Base-by-base conservation (phyloP, 2,329 filamentous ascomycete species). In the Colletotrichum gigasporum region DNA sequence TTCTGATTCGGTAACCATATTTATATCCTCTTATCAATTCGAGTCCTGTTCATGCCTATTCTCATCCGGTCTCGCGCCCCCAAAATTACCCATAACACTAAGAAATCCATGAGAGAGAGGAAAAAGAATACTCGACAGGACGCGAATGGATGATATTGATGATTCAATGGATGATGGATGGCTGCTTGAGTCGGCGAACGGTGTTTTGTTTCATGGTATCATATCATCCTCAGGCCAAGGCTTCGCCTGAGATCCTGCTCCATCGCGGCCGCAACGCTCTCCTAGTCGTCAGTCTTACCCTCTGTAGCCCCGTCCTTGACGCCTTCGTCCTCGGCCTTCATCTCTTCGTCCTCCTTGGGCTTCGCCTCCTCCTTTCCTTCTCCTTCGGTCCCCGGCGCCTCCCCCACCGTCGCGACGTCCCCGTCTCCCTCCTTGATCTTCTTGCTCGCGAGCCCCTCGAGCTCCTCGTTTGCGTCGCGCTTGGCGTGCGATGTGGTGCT, bases 401-500 rank as follows among this genome's bases (percentile, higher is more conserved):
- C 55, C 24, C 50, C 62, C 41, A 37, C 59, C 30, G 52, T 53
- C 24, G 20, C 55, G 30, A 55, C 68, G n/a, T 57, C 68, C 16
- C 39, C 50, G 51, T 63, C 66, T 8, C 79, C 80, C 53, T 83
- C 82, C 74, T 82, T 87, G 0, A 82, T 53, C 70, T 83, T 85
- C 78, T 88, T 88, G 34, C 71, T 72, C 30, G 72, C 71, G 16
- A 56, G 65, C 41, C 75, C 75, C 9, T 75, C 74, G 22, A 82
- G 74, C 2, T 82, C 78, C 20, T 83, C 82, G 2, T 84, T 83
- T 0, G 85, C 86, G 63, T 87, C 85, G 34, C 86, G 80, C 73
- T 90, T 90, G 2, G 83, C 76, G n/a, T 79, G 79, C 20, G 72
- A 69, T 39, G 76, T 76, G 60, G 75, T 60, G 59, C 69, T 69